phyloP scores from a whole-genome alignment of 768 basidiomycete species.

The Lactarius indigo region DNA sequence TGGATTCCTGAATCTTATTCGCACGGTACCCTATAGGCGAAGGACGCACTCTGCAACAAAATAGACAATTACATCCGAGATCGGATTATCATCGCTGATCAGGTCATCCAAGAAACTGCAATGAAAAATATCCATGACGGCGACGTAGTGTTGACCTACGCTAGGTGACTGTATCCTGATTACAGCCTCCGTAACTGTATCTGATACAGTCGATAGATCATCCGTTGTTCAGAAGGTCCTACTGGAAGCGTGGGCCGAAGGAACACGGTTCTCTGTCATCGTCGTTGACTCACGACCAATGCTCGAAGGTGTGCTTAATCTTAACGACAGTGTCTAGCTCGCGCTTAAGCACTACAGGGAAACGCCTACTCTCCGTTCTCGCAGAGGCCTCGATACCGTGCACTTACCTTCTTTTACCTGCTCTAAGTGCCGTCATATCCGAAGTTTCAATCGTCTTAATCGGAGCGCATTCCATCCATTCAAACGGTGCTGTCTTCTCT shows the following conservation, averaged over 20 bases:
- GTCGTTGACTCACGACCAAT: conserved; percentile 95
- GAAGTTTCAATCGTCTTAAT: conserved; percentile 83
- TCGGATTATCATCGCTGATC: conserved; percentile 87
- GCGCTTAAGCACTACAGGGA: conserved; percentile 48
- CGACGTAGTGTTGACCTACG: conserved; percentile 90
- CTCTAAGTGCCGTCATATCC: conserved; percentile 73
- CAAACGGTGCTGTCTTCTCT: conserved; percentile 92
- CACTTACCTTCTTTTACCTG: conserved; percentile 89
- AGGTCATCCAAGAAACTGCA: conserved; percentile 87
- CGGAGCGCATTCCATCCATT: conserved; percentile 91
- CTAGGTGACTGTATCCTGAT: conserved; percentile 49
- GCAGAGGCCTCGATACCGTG: conserved; percentile 71
- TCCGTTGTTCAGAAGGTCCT: conserved; percentile 92
- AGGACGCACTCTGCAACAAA: conserved; percentile 73
- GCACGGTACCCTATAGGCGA: conserved; percentile 55
- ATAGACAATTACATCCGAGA: conserved; percentile 95
- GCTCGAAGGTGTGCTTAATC: conserved; percentile 62
- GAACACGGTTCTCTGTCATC: conserved; percentile 83
- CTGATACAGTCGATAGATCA: conserved; percentile 52
- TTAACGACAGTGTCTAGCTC: conserved; percentile 5
- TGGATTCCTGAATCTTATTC: conserved; percentile 7
- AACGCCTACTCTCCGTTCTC: conserved; percentile 67
- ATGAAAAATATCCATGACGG: conserved; percentile 93
- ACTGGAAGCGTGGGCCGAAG: conserved; percentile 67
- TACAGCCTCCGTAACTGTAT: conserved; percentile 4